Evolutionary conservation across 129 eudicot species (phyloP), one percentile per base, ranked within the genome.

Genomic region (Helianthus tuberosus): DNA sequence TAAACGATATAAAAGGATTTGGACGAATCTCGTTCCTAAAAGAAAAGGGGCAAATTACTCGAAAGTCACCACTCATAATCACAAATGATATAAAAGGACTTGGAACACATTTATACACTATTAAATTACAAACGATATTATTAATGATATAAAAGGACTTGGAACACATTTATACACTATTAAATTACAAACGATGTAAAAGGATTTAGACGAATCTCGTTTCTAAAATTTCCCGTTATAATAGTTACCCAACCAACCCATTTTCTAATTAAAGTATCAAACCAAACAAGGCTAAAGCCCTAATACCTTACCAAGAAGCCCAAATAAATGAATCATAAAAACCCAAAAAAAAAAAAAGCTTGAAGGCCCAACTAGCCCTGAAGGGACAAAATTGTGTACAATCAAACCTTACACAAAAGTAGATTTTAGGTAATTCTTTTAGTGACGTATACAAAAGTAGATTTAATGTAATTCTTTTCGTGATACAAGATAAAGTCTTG

Each of bases 341-440:
- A 29, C 44, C 38, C 25, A 62, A 74, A 20, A 20, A 41, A 62
- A 74, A 11, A 41, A 41, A 36, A 4, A 54, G 38, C 41, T 39
- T 75, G 17, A 64, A 41, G 27, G 73, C 54, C 79, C 64, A 75
- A 75, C 13, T 52, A 75, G 55, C 57, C 53, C 11, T 51, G 15
- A 75, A 65, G 54, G 5, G 72, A 12, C 12, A 64, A 53, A 52
- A 52, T 41, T 5, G 36, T 32, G 2, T 11, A 49, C 5, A 49
- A 11, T 27, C 32, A 27, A 1, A 27, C 32, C 32, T 49, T 49
- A 0, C 12, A 49, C 54, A 49, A 49, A 11, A 3, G 14, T 0
- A n/a, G 14, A 11, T n/a, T 49, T 5, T 13, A n/a, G 13, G 13
- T 49, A 11, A 49, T 49, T 49, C 53, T 49, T 49, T 49, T 11